phyloP scores from a whole-genome alignment of 2,329 filamentous ascomycete species.

The Elsinoe ampelina region DNA sequence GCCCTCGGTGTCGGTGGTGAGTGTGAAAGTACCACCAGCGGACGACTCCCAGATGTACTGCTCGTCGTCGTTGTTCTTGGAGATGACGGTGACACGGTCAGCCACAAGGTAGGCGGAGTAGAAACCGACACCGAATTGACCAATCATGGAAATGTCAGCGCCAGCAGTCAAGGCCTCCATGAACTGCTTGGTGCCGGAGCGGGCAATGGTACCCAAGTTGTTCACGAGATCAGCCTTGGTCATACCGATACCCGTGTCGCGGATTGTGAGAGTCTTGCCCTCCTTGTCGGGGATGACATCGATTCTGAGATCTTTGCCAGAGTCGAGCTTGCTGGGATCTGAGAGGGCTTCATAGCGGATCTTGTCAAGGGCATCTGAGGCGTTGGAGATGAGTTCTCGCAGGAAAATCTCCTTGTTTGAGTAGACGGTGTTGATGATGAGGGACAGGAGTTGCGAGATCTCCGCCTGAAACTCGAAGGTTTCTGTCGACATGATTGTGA shows the following conservation, averaged over 20 bases:
- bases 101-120: slow-evolving; percentile 99
- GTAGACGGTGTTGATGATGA: slow-evolving; percentile 99
- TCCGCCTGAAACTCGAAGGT: slow-evolving; percentile 99
- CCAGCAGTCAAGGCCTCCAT: slow-evolving; percentile 98
- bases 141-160: slow-evolving; percentile 99
- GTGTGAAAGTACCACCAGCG: slow-evolving; percentile 94
- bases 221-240: slow-evolving; percentile 99
- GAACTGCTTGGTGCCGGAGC: slow-evolving; percentile 99
- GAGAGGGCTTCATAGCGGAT: slow-evolving; percentile 98
- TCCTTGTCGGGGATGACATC: slow-evolving; percentile 98
- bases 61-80: slow-evolving; percentile 99
- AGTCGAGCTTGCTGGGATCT: slow-evolving; percentile 93
- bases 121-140: slow-evolving; percentile 99
- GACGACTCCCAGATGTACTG: slow-evolving; percentile 99
- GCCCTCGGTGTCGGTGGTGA: slow-evolving; percentile 81
- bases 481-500: slow-evolving; percentile 66
- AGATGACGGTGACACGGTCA: slow-evolving; percentile 89
- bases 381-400: slow-evolving; percentile 96
- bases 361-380: slow-evolving; percentile 98
- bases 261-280: slow-evolving; percentile 94
- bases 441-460: slow-evolving; percentile 98
- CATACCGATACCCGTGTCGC: slow-evolving; percentile 98
- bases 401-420: slow-evolving; percentile 99
- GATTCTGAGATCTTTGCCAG: slow-evolving; percentile 95
- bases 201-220: slow-evolving; percentile 99